These are phyloP conservation scores for Castanospermum australe DNA, from an alignment of 306 rosid species.

Conservation along the genomic window DNA sequence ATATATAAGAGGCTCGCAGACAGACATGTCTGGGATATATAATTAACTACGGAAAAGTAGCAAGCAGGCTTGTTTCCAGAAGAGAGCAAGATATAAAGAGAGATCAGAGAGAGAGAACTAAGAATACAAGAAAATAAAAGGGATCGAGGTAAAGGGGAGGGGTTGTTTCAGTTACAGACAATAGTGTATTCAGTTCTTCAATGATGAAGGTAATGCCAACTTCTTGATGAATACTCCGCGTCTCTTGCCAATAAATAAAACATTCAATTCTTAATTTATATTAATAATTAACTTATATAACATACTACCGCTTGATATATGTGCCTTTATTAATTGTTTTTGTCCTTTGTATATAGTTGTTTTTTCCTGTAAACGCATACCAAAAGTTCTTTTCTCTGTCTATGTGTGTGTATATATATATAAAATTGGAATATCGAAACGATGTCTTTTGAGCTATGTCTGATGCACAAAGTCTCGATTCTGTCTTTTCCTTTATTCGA, in stretches of 20 bases:
- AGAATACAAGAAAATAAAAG: neutral
- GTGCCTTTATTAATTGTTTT: neutral
- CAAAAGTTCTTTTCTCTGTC: neutral
- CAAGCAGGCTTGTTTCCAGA: neutral
- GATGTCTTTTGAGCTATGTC: neutral
- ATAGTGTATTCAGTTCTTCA: slow-evolving; percentile 17
- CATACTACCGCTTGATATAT: neutral
- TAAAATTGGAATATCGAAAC: slow-evolving; percentile 5
- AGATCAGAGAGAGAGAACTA: neutral
- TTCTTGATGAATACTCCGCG: slow-evolving; percentile 13
- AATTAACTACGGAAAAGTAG: neutral
- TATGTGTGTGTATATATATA: neutral
- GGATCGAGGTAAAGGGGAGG: neutral
- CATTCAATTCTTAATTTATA: neutral
- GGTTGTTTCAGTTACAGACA: neutral
- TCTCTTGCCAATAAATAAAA: neutral
- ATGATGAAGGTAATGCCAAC: slow-evolving; percentile 26
- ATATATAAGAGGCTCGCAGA: neutral
- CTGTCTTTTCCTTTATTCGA: neutral
- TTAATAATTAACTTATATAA: neutral
- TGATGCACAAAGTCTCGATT: neutral
- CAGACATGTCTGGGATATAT: slow-evolving; percentile 11
- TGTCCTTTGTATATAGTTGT: slow-evolving; percentile 16
- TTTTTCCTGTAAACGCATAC: neutral
- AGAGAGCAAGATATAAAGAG: neutral